Base-by-base conservation (phyloP, 2,329 filamentous ascomycete genomes). In the Clathrospora elynae region DNA sequence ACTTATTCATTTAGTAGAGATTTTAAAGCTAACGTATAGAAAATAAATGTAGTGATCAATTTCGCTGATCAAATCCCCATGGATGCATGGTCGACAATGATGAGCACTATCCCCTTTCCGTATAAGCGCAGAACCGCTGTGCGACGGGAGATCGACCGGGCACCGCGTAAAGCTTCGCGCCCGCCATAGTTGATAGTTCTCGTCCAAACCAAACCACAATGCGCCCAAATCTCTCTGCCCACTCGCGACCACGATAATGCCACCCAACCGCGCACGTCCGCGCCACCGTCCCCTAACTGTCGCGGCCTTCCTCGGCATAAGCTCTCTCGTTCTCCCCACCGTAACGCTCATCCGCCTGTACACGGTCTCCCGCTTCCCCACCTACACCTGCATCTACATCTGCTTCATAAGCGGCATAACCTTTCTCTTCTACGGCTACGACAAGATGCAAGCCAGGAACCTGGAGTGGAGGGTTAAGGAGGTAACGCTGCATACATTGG, bases 291-390 rank as follows among this genome's bases (percentile, higher is more conserved):
- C 65, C 9, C 45, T 62, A 25, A 65, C 63, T 0, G 5, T 51
- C 13, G 57, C 62, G 13, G 66, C 64, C 6, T 19, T 49, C 5
- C 48, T 51, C 5, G 66, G 64, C 8, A 33, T 51, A 6, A 39
- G 42, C 11, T 59, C 62, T 3, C 46, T 86, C 75, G 16, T 82
- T 66, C 37, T 86, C 77, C 42, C 81, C 75, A 24, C 81, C 74
- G 13, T 81, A 76, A 51, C 76, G 71, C 46, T 79, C 72, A 7
- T 77, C 67, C 42, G 70, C 65, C 35, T 63, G 4, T 31, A 55
- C 2, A 55, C 59, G 0, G 6, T 57, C 12, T 28, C n/a, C n/a
- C n/a, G n/a, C n/a, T n/a, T n/a, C n/a, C n/a, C n/a, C n/a, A n/a
- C n/a, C n/a, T n/a, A n/a, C n/a, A n/a, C n/a, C n/a, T n/a, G n/a